A percentile compares a stretch with the other conserved stretches of the same genome.
phyloP scores from a whole-genome alignment of 2,329 filamentous ascomycete species.

The Cladorrhinum sp. region DNA sequence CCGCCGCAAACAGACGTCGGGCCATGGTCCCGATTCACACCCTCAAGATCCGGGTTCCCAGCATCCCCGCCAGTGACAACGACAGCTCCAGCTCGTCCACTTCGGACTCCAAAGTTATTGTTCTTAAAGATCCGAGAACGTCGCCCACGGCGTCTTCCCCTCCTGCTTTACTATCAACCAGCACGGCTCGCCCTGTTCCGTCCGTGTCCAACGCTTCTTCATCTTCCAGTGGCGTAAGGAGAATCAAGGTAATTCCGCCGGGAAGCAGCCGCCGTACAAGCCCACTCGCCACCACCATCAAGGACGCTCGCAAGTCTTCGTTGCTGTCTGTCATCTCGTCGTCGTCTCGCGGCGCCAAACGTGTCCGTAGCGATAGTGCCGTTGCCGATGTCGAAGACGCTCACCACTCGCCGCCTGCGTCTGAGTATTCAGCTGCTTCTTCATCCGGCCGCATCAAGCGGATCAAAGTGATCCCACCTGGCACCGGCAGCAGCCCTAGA shows the following conservation, averaged over 20 bases:
- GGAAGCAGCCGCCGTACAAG: no score
- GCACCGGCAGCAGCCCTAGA: neutral
- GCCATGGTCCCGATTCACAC: slow-evolving; percentile 10
- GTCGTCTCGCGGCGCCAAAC: neutral
- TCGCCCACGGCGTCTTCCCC: no score
- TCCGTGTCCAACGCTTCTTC: slow-evolving; percentile 6
- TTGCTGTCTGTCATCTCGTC: neutral
- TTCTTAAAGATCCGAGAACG: no score
- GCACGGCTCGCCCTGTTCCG: slow-evolving; percentile 4
- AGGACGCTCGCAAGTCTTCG: neutral
- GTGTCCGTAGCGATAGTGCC: no score
- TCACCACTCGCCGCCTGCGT: no score
- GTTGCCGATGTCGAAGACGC: no score
- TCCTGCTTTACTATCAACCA: neutral
- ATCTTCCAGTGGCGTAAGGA: neutral
- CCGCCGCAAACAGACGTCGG: neutral
- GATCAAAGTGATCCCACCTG: neutral
- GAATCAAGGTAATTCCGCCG: neutral
- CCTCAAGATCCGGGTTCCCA: slow-evolving; percentile 21
- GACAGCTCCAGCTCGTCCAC: no score
- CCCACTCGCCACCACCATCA: no score
- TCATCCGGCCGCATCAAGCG: no score
- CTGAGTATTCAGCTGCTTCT: no score
- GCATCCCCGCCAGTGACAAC: neutral
- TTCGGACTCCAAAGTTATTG: no score